Percentiles rank a stretch among this genome's conserved stretches.
phyloP scores from a whole-genome alignment of 257 asterid genomes.

The Solanum appendiculatum region DNA sequence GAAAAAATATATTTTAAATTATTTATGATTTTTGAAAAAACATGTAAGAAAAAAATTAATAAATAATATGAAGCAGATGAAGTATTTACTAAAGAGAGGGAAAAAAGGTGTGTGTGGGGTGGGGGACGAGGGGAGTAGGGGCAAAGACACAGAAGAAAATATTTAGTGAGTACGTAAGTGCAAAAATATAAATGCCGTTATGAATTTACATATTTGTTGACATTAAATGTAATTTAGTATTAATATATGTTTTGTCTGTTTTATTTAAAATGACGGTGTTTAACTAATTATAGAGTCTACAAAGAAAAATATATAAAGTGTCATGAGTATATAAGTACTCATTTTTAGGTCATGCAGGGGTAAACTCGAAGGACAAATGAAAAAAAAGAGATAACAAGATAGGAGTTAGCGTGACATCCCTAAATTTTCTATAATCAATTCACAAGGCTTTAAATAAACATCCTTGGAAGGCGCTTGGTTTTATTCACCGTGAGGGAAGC shows the following conservation, averaged over 20 bases:
- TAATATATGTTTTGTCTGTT: not conserved
- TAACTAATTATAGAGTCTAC: not conserved
- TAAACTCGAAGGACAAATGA: too few relatives aligned
- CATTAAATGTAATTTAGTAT: not conserved
- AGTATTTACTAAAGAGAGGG: not conserved
- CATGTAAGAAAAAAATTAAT: too few relatives aligned
- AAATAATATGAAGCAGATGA: too few relatives aligned
- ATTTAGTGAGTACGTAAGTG: not conserved
- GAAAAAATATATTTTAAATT: too few relatives aligned
- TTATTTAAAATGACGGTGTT: not conserved
- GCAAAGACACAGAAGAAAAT: not conserved
- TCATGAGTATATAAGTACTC: not conserved
- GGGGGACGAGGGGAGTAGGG: not conserved
- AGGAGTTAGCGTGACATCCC: too few relatives aligned
- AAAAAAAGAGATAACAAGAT: too few relatives aligned
- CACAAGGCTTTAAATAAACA: too few relatives aligned
- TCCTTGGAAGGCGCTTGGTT: too few relatives aligned
- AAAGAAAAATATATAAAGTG: not conserved
- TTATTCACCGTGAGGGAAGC: too few relatives aligned
- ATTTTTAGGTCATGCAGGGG: too few relatives aligned
- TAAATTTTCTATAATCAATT: too few relatives aligned
- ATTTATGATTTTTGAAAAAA: too few relatives aligned
- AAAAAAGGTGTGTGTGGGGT: not conserved
- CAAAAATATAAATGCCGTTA: not conserved
- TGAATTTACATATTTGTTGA: not conserved